Percentiles rank a stretch among this genome's conserved stretches.
phyloP scores from a whole-genome alignment of 179 eudicot species.

The Beta macrorhiza region DNA sequence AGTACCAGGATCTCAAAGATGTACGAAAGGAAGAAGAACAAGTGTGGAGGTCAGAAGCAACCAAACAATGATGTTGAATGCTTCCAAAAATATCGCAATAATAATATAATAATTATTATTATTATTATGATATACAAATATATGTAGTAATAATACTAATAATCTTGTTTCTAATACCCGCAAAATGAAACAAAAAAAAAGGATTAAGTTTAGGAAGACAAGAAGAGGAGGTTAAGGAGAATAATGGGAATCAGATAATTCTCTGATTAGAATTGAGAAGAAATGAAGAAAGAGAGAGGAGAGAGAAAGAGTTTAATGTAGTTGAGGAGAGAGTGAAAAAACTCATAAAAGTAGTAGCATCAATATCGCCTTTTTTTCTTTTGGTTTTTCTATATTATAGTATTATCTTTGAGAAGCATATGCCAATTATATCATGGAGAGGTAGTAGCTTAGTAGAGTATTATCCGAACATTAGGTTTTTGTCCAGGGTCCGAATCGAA shows the following conservation, averaged over 20 bases:
- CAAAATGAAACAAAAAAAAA: not conserved
- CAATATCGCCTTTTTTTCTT: conserved; percentile 11
- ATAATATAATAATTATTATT: not conserved
- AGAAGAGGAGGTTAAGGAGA: not conserved
- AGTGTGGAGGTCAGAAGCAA: conserved; percentile 4
- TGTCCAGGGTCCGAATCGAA: no score
- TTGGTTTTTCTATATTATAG: not conserved
- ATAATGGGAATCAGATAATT: conserved; percentile 19
- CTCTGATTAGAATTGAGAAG: not conserved
- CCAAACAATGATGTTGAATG: conserved; percentile 29
- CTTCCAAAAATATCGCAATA: conserved; percentile 25
- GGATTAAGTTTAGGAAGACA: not conserved
- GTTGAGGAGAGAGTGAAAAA: not conserved
- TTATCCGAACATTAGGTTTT: no score
- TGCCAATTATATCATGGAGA: no score
- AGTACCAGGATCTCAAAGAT: conserved; percentile 28
- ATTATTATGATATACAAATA: not conserved
- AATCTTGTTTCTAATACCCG: not conserved
- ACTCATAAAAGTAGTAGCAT: not conserved
- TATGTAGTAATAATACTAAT: no score
- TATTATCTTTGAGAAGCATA: no score
- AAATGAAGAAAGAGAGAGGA: conserved; percentile 12
- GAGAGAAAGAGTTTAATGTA: not conserved
- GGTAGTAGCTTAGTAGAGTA: no score
- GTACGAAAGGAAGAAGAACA: conserved; percentile 13